phyloP scores from a whole-genome alignment of 192 early-diverging fungal species.

The Backusella psychrophila region DNA sequence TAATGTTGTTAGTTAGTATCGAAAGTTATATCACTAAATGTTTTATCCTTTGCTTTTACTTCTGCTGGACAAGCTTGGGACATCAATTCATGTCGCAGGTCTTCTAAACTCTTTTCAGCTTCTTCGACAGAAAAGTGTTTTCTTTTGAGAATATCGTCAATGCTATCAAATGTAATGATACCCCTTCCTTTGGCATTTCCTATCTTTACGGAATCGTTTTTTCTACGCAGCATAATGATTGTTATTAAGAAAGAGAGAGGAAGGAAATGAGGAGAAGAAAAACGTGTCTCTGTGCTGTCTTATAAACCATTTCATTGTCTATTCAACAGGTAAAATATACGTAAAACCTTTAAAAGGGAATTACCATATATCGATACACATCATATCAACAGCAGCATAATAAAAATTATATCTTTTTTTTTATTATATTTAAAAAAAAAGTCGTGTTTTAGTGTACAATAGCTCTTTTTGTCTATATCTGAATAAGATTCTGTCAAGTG shows the following conservation, averaged over 20 bases:
- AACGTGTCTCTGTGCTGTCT: background rate
- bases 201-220: background rate
- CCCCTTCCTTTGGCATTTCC: background rate
- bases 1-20: background rate
- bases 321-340: background rate
- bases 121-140: background rate
- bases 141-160: background rate
- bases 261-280: background rate
- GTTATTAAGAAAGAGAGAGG: background rate
- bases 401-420: background rate
- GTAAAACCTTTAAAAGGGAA: background rate
- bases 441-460: background rate
- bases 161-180: background rate
- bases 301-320: background rate
- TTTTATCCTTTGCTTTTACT: background rate
- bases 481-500: background rate
- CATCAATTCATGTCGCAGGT: slow-evolving; percentile 12
- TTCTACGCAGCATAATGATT: background rate
- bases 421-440: background rate
- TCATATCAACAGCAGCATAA: background rate
- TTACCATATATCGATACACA: background rate
- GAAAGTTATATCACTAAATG: background rate
- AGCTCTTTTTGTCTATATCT: background rate
- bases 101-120: slow-evolving; percentile 19
- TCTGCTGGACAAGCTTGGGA: background rate